Base-by-base conservation (phyloP, 1,139 yeast genomes). In the Scheffersomyces parashehatae region DNA sequence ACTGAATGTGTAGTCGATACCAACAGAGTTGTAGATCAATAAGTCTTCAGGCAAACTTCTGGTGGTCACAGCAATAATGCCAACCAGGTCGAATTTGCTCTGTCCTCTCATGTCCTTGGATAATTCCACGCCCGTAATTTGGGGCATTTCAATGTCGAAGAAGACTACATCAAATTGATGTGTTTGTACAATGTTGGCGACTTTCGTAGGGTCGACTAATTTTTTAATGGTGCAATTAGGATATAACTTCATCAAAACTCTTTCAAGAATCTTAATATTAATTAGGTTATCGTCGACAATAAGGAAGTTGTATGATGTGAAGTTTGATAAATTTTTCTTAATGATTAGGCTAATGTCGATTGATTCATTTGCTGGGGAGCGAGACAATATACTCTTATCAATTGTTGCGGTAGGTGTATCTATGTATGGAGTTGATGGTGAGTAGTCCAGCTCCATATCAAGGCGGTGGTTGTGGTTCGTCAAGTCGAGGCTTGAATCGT, bases 141-240 rank as follows among this genome's bases (percentile, higher is more conserved):
- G 58, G 3, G 79, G 79, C 79, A 74, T 74, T 50, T 74, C 79
- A 38, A 74, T 74, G 49, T 74, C 79, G 39, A 74, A 56, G 47
- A 74, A 74, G 10, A 71, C 64, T 38, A 65, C 51, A 46, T 73
- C 75, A 46, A 60, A 72, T 16, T 44, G 45, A 38, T 57, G 55
- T 3, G 51, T 40, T 11, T 49, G 42, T 4, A 67, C 48, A 29
- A 57, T 37, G 10, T 55, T 45, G 38, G 60, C 49, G n/a, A 72
- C 70, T 37, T 58, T 54, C 2, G 69, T 59, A 29, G 69, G 62
- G 50, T 72, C 73, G 37, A 59, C 62, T 4, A 70, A 51, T 42
- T 62, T 61, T 5, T 56, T 54, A 9, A 71, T 59, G 12, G 44
- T 39, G 35, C 72, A 55, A 39, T 58, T 56, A 4, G 79, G 79